phyloP scores from a whole-genome alignment of 83 land plant species.

The Larix sibirica region DNA sequence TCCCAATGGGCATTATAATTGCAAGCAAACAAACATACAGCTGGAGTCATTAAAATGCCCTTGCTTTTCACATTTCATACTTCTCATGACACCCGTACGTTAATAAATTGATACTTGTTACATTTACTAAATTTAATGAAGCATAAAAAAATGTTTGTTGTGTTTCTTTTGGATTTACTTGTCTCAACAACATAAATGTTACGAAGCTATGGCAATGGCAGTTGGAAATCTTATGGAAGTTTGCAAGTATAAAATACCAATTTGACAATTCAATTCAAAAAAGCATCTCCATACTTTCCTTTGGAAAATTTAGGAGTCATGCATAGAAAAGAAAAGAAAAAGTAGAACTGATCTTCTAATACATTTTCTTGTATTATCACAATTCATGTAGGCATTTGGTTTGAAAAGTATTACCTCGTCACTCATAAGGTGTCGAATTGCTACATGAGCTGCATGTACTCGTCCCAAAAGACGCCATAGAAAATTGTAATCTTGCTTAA shows the following conservation, averaged over 20 bases:
- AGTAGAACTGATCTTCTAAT: background rate
- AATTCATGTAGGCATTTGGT: background rate
- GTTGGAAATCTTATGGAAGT: background rate
- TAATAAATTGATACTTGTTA: no score
- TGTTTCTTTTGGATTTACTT: background rate
- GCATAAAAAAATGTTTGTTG: background rate
- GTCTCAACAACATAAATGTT: background rate
- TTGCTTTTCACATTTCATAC: no score
- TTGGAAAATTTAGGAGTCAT: background rate
- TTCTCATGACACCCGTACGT: no score
- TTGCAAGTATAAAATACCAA: background rate
- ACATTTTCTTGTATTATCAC: background rate
- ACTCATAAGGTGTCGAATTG: conserved; percentile 32
- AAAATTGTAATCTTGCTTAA: conserved; percentile 46
- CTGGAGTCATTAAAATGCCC: no score
- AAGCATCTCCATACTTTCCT: background rate
- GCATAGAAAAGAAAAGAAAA: background rate
- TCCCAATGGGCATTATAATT: no score
- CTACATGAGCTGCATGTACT: conserved; percentile 44
- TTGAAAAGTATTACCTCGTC: conserved; percentile 14
- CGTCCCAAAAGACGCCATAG: conserved; percentile 44
- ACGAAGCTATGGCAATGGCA: background rate
- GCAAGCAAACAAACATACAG: no score
- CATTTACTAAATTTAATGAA: no score
- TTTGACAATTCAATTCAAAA: background rate